phyloP scores from a whole-genome alignment of 139 green algal genomes.

The Volvox reticuliferus region DNA sequence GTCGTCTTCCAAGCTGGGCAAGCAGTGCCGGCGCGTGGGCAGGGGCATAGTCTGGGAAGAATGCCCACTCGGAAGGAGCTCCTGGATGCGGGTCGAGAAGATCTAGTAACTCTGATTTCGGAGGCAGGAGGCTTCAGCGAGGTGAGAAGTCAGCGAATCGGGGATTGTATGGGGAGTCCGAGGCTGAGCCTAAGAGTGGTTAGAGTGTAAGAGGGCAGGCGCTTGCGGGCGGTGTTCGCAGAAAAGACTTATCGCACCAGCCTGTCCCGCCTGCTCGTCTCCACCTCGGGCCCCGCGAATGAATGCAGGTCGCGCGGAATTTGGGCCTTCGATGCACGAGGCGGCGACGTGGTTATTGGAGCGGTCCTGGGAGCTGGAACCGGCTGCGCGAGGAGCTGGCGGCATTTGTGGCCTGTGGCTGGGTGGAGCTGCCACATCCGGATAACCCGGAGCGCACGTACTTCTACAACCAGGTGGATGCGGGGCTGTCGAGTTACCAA shows the following conservation, averaged over 20 bases:
- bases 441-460: background rate
- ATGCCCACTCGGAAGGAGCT: conserved; percentile 30
- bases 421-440: conserved; percentile 39
- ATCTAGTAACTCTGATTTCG: conserved; percentile 4
- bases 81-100: background rate
- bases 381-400: conserved; percentile 20
- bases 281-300: too few species aligned
- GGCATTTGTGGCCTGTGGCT: conserved; percentile 21
- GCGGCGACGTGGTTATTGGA: conserved; percentile 28
- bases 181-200: background rate
- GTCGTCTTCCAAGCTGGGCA: too few species aligned
- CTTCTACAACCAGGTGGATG: conserved; percentile 45
- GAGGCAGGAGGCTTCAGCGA: conserved; percentile 25
- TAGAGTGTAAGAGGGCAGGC: background rate
- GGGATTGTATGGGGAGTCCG: background rate
- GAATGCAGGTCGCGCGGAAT: background rate
- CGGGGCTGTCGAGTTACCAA: too few species aligned
- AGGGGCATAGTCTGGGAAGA: background rate
- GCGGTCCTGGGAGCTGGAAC: background rate
- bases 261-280: too few species aligned
- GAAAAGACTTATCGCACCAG: background rate
- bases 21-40: too few species aligned
- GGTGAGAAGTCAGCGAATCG: background rate
- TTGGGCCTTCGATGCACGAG: conserved; percentile 4
- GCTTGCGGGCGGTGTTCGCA: too few species aligned